Conservation (phyloP, 202 grass and related monocot genomes). For the Zizania palustris region DNA sequence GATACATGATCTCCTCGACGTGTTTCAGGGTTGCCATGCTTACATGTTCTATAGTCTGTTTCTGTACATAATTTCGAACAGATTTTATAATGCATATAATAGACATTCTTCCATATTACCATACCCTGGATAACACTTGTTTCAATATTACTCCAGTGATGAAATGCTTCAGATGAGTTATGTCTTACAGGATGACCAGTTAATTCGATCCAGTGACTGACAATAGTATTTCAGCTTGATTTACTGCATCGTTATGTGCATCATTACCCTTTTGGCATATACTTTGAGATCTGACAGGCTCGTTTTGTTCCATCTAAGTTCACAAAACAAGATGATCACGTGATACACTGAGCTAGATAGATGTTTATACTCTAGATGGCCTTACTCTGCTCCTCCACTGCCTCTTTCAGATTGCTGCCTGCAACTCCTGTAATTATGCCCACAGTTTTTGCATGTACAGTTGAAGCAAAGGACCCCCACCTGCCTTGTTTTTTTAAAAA, state of each 20-base stretch:
- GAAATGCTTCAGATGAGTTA: not conserved
- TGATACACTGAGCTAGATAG: not conserved
- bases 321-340: not conserved
- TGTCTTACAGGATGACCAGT: not conserved
- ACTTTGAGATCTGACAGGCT: not conserved
- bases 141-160: not conserved
- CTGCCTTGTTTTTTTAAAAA: not conserved
- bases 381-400: conserved; percentile 9
- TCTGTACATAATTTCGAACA: not conserved
- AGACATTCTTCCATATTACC: not conserved
- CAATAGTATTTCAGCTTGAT: not conserved
- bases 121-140: not conserved
- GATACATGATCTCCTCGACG: not conserved
- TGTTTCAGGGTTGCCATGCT: not conserved
- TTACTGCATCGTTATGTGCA: not conserved
- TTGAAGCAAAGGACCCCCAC: not conserved
- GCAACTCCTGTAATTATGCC: not conserved
- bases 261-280: not conserved
- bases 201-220: not conserved
- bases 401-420: conserved; percentile 30
- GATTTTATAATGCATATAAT: not conserved
- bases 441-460: not conserved
- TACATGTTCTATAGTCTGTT: not conserved
- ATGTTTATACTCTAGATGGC: not conserved
- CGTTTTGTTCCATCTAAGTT: conserved; percentile 1